Conservation (phyloP, 106 monocot genomes). For the Dendrobium nobile region DNA sequence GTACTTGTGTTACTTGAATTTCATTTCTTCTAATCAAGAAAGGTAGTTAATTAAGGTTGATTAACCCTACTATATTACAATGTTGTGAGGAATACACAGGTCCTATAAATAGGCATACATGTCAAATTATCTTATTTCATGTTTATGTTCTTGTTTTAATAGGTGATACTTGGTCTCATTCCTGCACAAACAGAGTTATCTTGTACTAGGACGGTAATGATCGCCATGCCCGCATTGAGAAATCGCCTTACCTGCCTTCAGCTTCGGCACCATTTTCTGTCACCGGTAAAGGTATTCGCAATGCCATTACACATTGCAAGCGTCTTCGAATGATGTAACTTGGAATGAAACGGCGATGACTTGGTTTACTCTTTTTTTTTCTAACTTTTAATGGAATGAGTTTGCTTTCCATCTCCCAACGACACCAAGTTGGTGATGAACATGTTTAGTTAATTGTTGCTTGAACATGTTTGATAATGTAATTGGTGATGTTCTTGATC, state of each 20-base stretch:
- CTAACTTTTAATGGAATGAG: too few relatives aligned
- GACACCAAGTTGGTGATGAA: too few relatives aligned
- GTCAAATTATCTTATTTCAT: neutral
- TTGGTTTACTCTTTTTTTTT: too few relatives aligned
- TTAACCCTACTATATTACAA: too few relatives aligned
- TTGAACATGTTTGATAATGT: too few relatives aligned
- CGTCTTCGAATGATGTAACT: conserved; percentile 56
- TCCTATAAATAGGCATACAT: too few relatives aligned
- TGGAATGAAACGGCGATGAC: neutral
- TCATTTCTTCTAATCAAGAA: too few relatives aligned
- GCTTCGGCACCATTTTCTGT: conserved; percentile 67
- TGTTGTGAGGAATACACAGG: too few relatives aligned
- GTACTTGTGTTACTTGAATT: too few relatives aligned
- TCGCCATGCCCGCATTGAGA: conserved; percentile 67
- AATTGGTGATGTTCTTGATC: too few relatives aligned
- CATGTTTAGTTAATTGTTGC: too few relatives aligned
- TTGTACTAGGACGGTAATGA: conserved; percentile 85
- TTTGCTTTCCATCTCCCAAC: neutral
- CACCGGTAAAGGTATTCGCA: conserved; percentile 64
- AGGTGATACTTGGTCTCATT: conserved; percentile 98
- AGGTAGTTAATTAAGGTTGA: too few relatives aligned
- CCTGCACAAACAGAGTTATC: conserved; percentile 86
- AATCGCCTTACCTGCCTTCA: conserved; percentile 80
- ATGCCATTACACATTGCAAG: conserved; percentile 38
- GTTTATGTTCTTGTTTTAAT: conserved; percentile 11